These are phyloP conservation scores for Calvatia gigantea DNA, from an alignment of 768 basidiomycete species.

Conservation along the genomic window DNA sequence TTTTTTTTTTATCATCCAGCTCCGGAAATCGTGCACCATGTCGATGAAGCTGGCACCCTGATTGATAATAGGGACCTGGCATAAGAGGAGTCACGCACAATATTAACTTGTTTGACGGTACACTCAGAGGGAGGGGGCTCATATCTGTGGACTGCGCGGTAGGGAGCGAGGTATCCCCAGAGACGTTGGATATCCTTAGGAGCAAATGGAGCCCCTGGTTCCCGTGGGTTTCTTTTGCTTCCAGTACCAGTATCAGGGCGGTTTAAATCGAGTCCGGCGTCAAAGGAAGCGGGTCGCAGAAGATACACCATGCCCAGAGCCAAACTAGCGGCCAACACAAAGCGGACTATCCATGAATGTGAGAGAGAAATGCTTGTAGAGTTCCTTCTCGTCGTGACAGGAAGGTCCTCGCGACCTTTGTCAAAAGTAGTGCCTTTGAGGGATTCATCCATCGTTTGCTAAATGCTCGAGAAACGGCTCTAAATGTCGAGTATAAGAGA, in stretches of 20 bases:
- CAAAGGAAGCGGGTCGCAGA: neutral
- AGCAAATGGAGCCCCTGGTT: neutral
- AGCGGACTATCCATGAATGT: neutral
- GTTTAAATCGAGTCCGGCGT: neutral
- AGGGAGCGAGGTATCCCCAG: slow-evolving; percentile 67
- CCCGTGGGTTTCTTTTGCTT: neutral
- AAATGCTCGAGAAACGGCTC: neutral
- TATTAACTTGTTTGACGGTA: slow-evolving; percentile 46
- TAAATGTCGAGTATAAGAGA: neutral
- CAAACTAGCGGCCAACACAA: neutral
- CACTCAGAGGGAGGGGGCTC: slow-evolving; percentile 44
- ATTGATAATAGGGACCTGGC: neutral
- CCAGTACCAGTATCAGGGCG: neutral
- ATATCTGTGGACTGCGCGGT: slow-evolving; percentile 45
- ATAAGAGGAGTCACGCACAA: neutral
- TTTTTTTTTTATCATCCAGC: slow-evolving; percentile 34
- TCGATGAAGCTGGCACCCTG: slow-evolving; percentile 56
- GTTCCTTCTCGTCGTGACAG: neutral
- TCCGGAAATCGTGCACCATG: slow-evolving; percentile 83
- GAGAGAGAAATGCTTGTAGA: neutral
- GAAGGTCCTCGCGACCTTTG: neutral
- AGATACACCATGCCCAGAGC: neutral
- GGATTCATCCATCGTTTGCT: neutral
- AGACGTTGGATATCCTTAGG: slow-evolving; percentile 16
- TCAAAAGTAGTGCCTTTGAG: neutral